Evolutionary conservation across 2,329 filamentous ascomycete genomes (phyloP).

Genomic region (Aureobasidium sp.): DNA sequence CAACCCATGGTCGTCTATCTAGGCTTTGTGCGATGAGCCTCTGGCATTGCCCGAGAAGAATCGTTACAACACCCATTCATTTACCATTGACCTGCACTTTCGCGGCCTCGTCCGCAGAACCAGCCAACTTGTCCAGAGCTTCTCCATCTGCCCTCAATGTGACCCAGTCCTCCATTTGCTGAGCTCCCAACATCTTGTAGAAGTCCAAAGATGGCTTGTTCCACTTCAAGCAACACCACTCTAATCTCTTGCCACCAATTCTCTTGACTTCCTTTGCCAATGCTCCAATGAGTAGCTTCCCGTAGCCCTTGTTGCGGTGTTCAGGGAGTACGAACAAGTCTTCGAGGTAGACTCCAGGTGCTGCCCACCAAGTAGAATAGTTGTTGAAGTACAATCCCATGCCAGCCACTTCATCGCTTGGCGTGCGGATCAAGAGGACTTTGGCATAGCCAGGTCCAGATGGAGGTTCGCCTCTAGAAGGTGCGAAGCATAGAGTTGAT

Average conservation of each 20-base stretch:
- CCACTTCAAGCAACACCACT: constrained; percentile 91
- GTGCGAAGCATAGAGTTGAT: constrained; percentile 71
- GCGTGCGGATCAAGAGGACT: constrained; percentile 57
- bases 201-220: constrained; percentile 87
- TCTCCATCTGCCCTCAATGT: constrained; percentile 68
- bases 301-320: constrained; percentile 71
- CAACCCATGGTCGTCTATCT: neutral
- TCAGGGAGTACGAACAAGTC: constrained; percentile 75
- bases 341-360: constrained; percentile 84
- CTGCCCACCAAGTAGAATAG: constrained; percentile 88
- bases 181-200: constrained; percentile 60
- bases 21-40: neutral
- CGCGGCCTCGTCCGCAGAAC: neutral
- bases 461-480: constrained; percentile 34
- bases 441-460: constrained; percentile 58
- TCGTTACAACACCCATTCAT: neutral
- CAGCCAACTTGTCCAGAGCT: constrained; percentile 53
- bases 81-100: neutral
- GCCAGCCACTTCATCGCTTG: constrained; percentile 49
- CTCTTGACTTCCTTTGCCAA: constrained; percentile 72
- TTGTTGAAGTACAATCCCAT: constrained; percentile 94
- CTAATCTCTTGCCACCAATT: constrained; percentile 67
- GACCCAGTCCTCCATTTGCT: constrained; percentile 63
- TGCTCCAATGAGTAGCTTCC: constrained; percentile 64
- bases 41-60: neutral